A percentile compares a stretch with the other conserved stretches of the same genome.
Evolutionary conservation across 257 asterid species (phyloP).

Genomic region (Oldenlandia corymbosa): DNA sequence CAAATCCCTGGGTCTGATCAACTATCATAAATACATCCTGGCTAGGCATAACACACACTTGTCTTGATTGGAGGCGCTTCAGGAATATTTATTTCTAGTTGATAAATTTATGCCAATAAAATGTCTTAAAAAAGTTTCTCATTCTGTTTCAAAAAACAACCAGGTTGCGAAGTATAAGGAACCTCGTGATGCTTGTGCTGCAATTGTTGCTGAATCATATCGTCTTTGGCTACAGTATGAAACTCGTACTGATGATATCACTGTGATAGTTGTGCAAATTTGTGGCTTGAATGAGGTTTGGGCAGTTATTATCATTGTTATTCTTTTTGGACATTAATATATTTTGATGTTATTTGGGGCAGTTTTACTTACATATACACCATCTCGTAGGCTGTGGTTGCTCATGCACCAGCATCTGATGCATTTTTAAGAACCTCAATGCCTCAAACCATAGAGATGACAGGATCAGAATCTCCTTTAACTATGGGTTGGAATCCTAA

Average conservation of each 20-base stretch:
- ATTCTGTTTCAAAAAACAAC: conserved; percentile 4
- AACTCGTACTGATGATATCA: conserved; percentile 98
- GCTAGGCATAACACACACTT: too few relatives aligned
- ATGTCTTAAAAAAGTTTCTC: background rate
- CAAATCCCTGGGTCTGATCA: background rate
- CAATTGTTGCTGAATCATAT: conserved; percentile 95
- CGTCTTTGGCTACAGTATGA: conserved; percentile 95
- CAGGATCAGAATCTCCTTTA: conserved; percentile 97
- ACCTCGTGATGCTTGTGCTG: conserved; percentile 99
- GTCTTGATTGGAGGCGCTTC: background rate
- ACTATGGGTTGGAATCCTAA: conserved; percentile 60
- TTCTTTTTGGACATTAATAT: conserved; percentile 6
- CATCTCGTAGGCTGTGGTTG: conserved; percentile 38
- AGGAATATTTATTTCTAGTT: background rate
- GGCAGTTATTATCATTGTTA: too few relatives aligned
- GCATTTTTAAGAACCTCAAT: conserved; percentile 48
- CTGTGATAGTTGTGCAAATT: conserved; percentile 87
- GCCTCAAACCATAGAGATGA: conserved; percentile 73
- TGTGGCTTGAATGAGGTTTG: conserved; percentile 71
- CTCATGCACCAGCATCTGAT: conserved; percentile 39
- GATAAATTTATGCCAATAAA: background rate
- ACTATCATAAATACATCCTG: background rate
- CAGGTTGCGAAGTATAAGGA: conserved; percentile 82
- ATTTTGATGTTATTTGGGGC: conserved; percentile 2
- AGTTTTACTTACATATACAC: conserved; percentile 12